phyloP scores from a whole-genome alignment of 2,329 filamentous ascomycete species.

The Calonectria hawksworthii region DNA sequence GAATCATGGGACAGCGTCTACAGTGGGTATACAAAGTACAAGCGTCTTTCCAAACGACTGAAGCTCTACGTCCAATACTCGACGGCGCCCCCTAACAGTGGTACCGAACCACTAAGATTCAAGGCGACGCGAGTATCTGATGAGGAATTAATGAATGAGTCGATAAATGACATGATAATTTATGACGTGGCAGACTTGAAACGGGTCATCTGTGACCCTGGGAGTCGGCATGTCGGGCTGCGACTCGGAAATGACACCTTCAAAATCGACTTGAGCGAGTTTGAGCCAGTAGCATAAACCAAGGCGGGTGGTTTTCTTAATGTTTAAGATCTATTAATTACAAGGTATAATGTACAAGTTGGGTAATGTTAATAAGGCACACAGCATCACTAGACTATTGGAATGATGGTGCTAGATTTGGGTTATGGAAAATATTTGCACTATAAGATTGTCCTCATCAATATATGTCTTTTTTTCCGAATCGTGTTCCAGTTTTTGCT shows the following conservation, averaged over 20 bases:
- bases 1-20: conserved; percentile 24
- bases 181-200: conserved; percentile 18
- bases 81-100: background rate
- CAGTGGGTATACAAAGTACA: background rate
- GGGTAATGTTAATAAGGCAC: background rate
- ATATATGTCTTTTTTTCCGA: background rate
- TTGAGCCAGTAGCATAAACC: background rate
- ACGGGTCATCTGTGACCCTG: background rate
- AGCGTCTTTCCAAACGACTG: conserved; percentile 16
- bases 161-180: background rate
- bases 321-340: background rate
- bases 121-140: conserved; percentile 22
- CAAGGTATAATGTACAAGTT: background rate
- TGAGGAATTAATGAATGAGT: background rate
- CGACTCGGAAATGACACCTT: background rate
- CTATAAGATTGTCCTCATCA: background rate
- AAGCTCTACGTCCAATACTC: conserved; percentile 33
- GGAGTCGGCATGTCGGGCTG: background rate
- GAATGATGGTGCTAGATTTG: background rate
- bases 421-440: background rate
- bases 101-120: background rate
- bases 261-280: background rate
- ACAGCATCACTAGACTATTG: background rate
- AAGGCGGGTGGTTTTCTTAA: background rate
- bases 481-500: background rate